Base-by-base conservation (phyloP, 1,284 basidiomycete species). In the Papiliotrema fonsecae region DNA sequence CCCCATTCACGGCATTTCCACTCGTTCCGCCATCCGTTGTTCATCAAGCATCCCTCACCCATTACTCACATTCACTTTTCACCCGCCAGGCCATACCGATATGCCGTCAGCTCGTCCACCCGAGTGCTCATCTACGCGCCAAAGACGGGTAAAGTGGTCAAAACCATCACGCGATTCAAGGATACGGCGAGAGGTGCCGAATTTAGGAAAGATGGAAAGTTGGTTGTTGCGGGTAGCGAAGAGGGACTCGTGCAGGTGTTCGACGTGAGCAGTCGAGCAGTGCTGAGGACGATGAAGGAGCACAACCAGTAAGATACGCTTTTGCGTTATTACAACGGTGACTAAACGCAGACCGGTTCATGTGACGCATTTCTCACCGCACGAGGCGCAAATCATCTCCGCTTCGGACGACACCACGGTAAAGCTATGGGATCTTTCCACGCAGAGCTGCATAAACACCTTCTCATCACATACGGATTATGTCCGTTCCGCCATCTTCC, bases 361-460 rank as follows among this genome's bases (percentile, higher is more conserved):
- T 75, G 86, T 96, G 52, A 83, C 91, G 9, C 87, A 87, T 62
- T 99, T 98, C 72, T 97, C 94, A 2, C 74, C 84, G 2, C 79
- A 87, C 52, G 78, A 83, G 3, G 88, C 90, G 0, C 87, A 91
- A 62, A 78, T 97, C 47, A 80, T 98, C 34, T 92, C 94, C 3
- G 94, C 91, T 58, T 97, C 93, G 1, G 96, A 98, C 72, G 96
- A 99, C 70, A 87, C 87, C 4, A 94, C 91, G 11, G 88, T 90
- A 45, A 86, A 86, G 69, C 77, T 98, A 2, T 97, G 92, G 88
- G 96, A 98, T 72, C 83, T 98, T 6, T 88, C 94, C 7, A 92
- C 93, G 6, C 87, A 97, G 70, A 79, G 84, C 1, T 78, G 84
- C 25, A 74, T 94, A 43, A 78, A 81, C 22, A 89, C 87, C 14